Conservation (phyloP, 306 rosid genomes). For the Pyrus betulifolia region DNA sequence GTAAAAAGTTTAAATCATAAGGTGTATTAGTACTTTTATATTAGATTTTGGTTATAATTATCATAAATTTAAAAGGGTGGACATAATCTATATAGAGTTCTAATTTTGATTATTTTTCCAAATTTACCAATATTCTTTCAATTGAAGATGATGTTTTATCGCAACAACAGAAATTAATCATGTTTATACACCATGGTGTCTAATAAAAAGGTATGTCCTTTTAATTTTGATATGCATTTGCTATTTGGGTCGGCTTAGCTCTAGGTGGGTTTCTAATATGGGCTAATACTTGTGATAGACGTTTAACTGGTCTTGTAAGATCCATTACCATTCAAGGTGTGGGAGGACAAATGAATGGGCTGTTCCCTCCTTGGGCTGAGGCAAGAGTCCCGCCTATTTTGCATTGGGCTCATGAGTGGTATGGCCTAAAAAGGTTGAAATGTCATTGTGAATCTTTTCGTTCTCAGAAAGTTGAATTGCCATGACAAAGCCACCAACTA, state of each 20-base stretch:
- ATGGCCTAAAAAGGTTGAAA: fast-evolving
- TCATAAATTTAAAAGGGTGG: too few species aligned
- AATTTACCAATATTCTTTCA: too few species aligned
- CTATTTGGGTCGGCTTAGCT: background rate
- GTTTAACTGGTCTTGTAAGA: background rate
- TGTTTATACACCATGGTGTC: too few species aligned
- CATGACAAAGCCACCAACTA: fast-evolving
- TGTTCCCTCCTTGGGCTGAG: background rate
- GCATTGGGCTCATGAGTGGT: background rate
- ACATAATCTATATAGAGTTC: too few species aligned
- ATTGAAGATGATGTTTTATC: too few species aligned
- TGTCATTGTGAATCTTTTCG: fast-evolving
- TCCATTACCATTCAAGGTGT: background rate
- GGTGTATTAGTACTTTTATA: too few species aligned
- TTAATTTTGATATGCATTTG: too few species aligned
- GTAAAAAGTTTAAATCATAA: too few species aligned
- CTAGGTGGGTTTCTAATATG: background rate
- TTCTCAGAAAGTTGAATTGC: fast-evolving
- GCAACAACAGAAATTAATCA: too few species aligned
- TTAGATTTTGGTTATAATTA: too few species aligned
- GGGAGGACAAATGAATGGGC: background rate
- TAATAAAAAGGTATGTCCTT: too few species aligned
- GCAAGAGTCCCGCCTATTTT: background rate
- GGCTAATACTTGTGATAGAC: background rate
- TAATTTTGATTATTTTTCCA: too few species aligned